Evolutionary conservation across 495 filamentous ascomycete genomes (phyloP).

Genomic region (Tuber melanosporum): DNA sequence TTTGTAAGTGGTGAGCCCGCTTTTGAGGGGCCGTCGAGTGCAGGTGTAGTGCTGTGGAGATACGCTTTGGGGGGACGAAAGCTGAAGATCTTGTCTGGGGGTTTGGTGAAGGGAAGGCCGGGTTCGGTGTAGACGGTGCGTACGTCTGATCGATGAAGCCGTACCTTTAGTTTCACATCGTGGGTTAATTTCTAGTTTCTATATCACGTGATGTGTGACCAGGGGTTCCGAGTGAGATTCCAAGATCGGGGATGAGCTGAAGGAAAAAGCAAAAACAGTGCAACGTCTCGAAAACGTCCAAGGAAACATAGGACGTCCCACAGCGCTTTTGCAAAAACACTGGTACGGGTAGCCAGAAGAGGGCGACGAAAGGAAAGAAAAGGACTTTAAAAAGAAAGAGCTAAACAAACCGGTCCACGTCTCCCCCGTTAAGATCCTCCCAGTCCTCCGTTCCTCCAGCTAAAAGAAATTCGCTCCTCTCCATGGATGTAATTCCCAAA

Average conservation of each 20-base stretch:
- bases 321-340: not conserved
- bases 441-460: conserved; percentile 92
- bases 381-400: not conserved
- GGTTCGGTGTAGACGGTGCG: conserved; percentile 37
- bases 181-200: conserved; percentile 1
- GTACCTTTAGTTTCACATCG: conserved; percentile 51
- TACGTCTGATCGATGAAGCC: conserved; percentile 71
- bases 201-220: conserved; percentile 23
- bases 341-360: not conserved
- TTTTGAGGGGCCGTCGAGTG: conserved; percentile 38
- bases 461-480: conserved; percentile 39
- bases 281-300: not conserved
- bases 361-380: not conserved
- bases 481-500: conserved; percentile 8
- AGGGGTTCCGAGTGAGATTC: conserved; percentile 22
- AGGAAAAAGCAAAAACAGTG: conserved; percentile 3
- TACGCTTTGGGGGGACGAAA: conserved; percentile 44
- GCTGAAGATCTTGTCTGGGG: conserved; percentile 36
- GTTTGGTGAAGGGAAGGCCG: conserved; percentile 7
- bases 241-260: not conserved
- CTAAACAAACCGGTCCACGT: conserved; percentile 63
- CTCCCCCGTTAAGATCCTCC: conserved; percentile 77
- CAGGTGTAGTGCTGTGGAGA: conserved; percentile 39
- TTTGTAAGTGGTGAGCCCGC: conserved; percentile 43
- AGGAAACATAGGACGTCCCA: not conserved